A percentile compares a stretch with the other conserved stretches of the same genome.
Conservation (phyloP, 2,329 filamentous ascomycete genomes). For the Aspergillus unguis region DNA sequence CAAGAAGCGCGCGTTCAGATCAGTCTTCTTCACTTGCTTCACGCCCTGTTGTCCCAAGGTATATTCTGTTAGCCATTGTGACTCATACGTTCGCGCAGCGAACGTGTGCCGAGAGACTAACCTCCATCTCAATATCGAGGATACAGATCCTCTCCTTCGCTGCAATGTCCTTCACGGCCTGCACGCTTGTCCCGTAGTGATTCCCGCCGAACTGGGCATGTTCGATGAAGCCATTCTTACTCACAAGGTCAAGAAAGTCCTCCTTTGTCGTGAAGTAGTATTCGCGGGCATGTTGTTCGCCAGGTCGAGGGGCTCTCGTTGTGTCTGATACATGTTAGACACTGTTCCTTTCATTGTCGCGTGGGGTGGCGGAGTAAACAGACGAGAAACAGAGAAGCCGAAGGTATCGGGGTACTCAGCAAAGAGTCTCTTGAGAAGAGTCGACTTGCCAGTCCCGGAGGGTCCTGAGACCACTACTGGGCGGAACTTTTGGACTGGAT, state of each 20-base stretch:
- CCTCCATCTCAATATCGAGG: constrained; percentile 96
- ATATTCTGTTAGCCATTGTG: too few relatives aligned
- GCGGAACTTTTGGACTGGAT: constrained; percentile 30
- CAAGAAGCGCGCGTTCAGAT: constrained; percentile 72
- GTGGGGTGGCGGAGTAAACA: constrained; percentile 13
- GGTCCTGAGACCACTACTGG: constrained; percentile 44
- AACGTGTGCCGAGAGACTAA: constrained; percentile 26
- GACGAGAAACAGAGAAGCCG: constrained; percentile 42
- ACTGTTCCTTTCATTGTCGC: not conserved
- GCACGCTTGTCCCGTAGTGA: constrained; percentile 78
- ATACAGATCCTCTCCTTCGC: constrained; percentile 72
- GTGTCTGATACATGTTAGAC: constrained; percentile 56
- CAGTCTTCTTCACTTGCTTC: constrained; percentile 81
- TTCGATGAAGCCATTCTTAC: constrained; percentile 75
- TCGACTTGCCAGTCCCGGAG: constrained; percentile 43
- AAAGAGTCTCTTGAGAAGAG: constrained; percentile 43
- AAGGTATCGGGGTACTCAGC: constrained; percentile 42
- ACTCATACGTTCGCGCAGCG: not conserved
- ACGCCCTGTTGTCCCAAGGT: constrained; percentile 59
- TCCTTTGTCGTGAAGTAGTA: constrained; percentile 74
- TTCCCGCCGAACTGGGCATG: constrained; percentile 83
- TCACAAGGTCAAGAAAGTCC: constrained; percentile 66
- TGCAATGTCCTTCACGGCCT: constrained; percentile 72
- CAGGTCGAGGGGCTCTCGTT: constrained; percentile 70
- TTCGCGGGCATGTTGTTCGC: constrained; percentile 72